Evolutionary conservation across 108 stramenopile genomes (phyloP), one percentile per base, ranked within the genome.

Genomic region (Skeletonema tropicum): DNA sequence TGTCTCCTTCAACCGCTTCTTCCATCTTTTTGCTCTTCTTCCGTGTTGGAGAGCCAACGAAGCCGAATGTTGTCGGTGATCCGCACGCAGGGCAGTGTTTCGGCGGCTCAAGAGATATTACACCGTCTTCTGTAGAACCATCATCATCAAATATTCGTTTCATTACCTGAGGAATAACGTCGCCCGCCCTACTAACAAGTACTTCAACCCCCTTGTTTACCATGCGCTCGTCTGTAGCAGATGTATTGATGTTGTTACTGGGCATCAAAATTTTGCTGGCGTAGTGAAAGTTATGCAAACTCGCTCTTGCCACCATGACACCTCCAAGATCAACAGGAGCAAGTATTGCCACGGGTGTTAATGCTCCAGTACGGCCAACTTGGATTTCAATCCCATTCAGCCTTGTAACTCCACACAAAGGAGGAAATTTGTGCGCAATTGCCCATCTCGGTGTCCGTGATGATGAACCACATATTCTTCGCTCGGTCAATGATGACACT

Each of bases 291-390:
- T 98, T 98, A 86, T 97, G 96, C 58, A 97, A 83, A 26, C 94
- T 95, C 8, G 98, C 98, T 33, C 95, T 73, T 17, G 88, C 78
- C 3, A 98, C 91, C 11, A 79, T 83, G 0, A 94, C 97, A 42
- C 98, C 98, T 32, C 88, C 90, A 52, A 97, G 67, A 58, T 88
- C 85, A 19, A 97, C 89, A 0, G 96, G 95, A 49, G 94, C 89
- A 61, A 98, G 73, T 29, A 93, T 72, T 8, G 97, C 97, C 14
- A 97, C 97, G 6, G 98, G 98, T 1, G 98, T 98, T 46, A 98
- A 78, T 2, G 90, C 90, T 32, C 98, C 98, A 17, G 92, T 97
- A 26, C 96, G 77, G 30, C 98, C 98, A 8, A 98, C 94, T 82
- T 94, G 93, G 12, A 94, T 76, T 30, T 83, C 73, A 14, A 98